phyloP scores from a whole-genome alignment of 75 land plant species.

The Sequoia sempervirens region DNA sequence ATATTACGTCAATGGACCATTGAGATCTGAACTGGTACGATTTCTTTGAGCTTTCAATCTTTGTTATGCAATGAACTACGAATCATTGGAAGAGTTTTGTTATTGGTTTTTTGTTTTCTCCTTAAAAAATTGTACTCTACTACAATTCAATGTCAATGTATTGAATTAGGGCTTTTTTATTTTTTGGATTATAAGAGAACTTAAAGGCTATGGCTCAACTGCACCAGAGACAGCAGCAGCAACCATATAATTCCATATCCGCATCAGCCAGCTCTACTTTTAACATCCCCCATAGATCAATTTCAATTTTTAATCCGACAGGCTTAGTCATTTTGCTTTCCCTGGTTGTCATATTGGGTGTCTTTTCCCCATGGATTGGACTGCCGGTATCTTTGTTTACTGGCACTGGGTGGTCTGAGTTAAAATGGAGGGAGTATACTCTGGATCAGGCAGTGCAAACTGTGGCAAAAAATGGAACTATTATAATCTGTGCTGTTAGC shows the following conservation, averaged over 20 bases:
- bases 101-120: background rate
- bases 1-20: background rate
- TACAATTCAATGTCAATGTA: background rate
- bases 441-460: conserved; percentile 46
- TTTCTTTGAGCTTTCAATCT: background rate
- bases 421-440: conserved; percentile 54
- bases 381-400: background rate
- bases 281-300: background rate
- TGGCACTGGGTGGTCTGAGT: background rate
- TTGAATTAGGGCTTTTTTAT: background rate
- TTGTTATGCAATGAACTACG: background rate
- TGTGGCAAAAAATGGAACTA: conserved; percentile 52
- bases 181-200: background rate
- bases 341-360: conserved; percentile 19
- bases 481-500: conserved; percentile 86
- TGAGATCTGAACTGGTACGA: background rate
- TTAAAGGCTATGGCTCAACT: background rate
- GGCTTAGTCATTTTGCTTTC: conserved; percentile 17
- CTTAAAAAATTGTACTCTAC: background rate
- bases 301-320: conserved; percentile 4
- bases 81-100: too few species aligned
- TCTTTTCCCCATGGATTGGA: conserved; percentile 20
- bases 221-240: conserved; percentile 4
- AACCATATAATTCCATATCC: background rate
- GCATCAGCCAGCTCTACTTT: conserved; percentile 3